Evolutionary conservation across 768 basidiomycete genomes (phyloP).

Genomic region (Lactarius evosmus): DNA sequence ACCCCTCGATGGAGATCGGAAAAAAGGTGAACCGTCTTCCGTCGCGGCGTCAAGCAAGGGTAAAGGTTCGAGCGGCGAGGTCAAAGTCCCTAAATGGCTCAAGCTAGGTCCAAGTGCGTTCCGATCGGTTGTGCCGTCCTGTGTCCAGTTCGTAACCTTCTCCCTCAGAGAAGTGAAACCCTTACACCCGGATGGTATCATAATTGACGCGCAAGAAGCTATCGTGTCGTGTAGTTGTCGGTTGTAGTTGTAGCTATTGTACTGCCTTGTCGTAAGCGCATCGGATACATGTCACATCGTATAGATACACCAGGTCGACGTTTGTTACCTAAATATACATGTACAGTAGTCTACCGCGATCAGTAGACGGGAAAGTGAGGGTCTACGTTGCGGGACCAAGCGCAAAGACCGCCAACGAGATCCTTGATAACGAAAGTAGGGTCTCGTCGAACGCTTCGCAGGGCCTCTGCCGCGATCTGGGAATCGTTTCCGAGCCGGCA

Average conservation of each 20-base stretch:
- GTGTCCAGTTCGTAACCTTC: slow-evolving; percentile 5
- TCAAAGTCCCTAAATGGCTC: slow-evolving; percentile 78
- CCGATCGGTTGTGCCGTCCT: not conserved
- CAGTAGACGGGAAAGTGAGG: slow-evolving; percentile 77
- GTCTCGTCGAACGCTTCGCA: slow-evolving; percentile 40
- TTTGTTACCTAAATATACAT: slow-evolving; percentile 16
- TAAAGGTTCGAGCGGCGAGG: slow-evolving; percentile 34
- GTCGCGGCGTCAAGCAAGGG: slow-evolving; percentile 15
- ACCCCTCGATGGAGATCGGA: slow-evolving; percentile 34
- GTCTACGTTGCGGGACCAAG: slow-evolving; percentile 78
- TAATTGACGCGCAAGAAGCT: not conserved
- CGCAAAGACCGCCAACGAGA: slow-evolving; percentile 75
- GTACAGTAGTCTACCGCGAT: slow-evolving; percentile 21
- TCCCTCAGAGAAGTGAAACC: slow-evolving; percentile 23
- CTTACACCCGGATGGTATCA: slow-evolving; percentile 12
- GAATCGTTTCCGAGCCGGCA: slow-evolving; percentile 95
- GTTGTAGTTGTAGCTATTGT: slow-evolving; percentile 5
- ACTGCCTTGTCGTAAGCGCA: slow-evolving; percentile 6
- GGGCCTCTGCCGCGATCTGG: slow-evolving; percentile 73
- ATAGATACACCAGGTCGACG: slow-evolving; percentile 13
- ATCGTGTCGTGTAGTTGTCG: slow-evolving; percentile 1
- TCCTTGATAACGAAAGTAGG: slow-evolving; percentile 49
- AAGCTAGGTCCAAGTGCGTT: slow-evolving; percentile 46
- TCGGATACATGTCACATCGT: slow-evolving; percentile 9
- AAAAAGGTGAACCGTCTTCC: slow-evolving; percentile 16